A percentile compares a stretch with the other conserved stretches of the same genome.
Conservation (phyloP, 495 filamentous ascomycete species). For the Tuber umbilicatum region DNA sequence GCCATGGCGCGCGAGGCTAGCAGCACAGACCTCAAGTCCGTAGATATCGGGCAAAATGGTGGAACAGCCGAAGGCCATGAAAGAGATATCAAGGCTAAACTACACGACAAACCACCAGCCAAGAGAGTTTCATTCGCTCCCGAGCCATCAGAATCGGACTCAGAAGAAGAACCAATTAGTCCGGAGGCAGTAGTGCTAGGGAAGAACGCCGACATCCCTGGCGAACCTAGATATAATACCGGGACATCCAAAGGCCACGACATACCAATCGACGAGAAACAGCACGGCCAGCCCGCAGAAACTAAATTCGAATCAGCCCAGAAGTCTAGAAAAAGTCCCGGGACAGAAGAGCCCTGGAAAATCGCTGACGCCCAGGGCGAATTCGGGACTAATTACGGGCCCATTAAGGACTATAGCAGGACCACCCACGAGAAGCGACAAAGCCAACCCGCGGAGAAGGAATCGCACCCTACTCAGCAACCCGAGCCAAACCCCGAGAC, state of each 20-base stretch:
- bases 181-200: background rate
- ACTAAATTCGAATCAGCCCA: background rate
- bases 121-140: background rate
- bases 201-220: background rate
- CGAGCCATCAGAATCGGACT: background rate
- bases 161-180: background rate
- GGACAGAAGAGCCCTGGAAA: constrained; percentile 6
- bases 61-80: background rate
- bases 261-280: constrained; percentile 7
- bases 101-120: background rate
- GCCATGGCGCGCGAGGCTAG: background rate
- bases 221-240: constrained; percentile 3
- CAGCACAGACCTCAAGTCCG: background rate
- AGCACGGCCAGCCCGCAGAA: background rate
- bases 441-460: background rate
- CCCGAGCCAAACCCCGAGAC: constrained; percentile 2
- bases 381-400: background rate
- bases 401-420: background rate
- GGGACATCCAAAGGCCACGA: background rate
- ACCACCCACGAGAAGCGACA: background rate
- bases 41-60: background rate
- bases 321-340: background rate
- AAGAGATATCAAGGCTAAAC: background rate
- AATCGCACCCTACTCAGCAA: background rate
- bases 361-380: background rate